phyloP scores from a whole-genome alignment of 257 asterid species.

The Handroanthus guayacan region DNA sequence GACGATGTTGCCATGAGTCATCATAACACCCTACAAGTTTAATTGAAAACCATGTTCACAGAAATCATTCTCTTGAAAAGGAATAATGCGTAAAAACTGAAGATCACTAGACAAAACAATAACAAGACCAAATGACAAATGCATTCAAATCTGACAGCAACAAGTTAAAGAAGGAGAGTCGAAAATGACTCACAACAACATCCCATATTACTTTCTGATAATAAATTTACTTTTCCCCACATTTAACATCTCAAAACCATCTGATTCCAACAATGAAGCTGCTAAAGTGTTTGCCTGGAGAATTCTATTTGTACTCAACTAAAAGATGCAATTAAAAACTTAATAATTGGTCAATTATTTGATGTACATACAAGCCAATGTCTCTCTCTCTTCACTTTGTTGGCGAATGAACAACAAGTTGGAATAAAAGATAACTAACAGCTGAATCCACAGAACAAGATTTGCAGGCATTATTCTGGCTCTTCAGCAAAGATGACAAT shows the following conservation, averaged over 20 bases:
- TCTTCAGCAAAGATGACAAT: slow-evolving; percentile 29
- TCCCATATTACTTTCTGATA: background rate
- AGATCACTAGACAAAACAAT: slow-evolving; percentile 12
- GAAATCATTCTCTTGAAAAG: slow-evolving; percentile 16
- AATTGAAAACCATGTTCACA: slow-evolving; percentile 21
- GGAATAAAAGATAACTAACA: slow-evolving; percentile 15
- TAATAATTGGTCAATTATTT: slow-evolving; percentile 7
- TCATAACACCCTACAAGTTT: slow-evolving; percentile 88
- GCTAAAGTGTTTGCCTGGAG: slow-evolving; percentile 5
- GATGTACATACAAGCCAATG: slow-evolving; percentile 15
- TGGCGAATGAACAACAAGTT: background rate
- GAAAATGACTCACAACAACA: background rate
- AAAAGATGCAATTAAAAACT: slow-evolving; percentile 23
- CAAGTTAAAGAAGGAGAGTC: background rate
- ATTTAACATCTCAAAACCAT: slow-evolving; percentile 16
- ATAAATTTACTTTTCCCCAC: background rate
- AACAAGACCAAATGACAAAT: background rate
- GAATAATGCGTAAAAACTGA: slow-evolving; percentile 19
- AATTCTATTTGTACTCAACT: slow-evolving; percentile 13
- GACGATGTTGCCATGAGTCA: slow-evolving; percentile 89
- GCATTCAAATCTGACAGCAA: background rate
- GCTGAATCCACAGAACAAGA: slow-evolving; percentile 24
- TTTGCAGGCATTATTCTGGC: slow-evolving; percentile 23
- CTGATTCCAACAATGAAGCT: slow-evolving; percentile 17
- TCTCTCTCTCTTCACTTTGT: slow-evolving; percentile 2